These are phyloP conservation scores for Blastobotrys chiropterorum DNA, from an alignment of 805 yeast species.

Conservation along the genomic window DNA sequence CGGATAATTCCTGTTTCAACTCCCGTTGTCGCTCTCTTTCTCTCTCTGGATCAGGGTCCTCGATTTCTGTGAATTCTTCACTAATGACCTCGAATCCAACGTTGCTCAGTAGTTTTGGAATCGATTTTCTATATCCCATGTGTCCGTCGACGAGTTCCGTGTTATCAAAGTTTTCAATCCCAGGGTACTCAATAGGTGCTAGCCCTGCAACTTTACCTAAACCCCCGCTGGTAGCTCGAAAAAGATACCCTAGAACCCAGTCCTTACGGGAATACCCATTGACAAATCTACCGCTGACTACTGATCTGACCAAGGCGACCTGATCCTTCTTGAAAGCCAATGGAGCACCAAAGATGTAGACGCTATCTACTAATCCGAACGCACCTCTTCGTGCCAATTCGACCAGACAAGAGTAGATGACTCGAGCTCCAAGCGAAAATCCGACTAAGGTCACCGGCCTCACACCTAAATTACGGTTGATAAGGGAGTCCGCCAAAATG, in stretches of 20 bases:
- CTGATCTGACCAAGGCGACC: constrained; percentile 68
- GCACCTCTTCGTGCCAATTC: constrained; percentile 85
- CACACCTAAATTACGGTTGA: constrained; percentile 82
- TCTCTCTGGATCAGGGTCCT: constrained; percentile 89
- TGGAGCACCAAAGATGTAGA: constrained; percentile 82
- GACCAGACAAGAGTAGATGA: constrained; percentile 80
- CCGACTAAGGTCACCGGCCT: constrained; percentile 91
- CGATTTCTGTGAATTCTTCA: constrained; percentile 93
- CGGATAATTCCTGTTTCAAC: constrained; percentile 77
- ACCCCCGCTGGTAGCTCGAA: constrained; percentile 95
- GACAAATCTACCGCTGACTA: constrained; percentile 82
- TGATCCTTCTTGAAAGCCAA: constrained; percentile 74
- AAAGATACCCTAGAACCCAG: constrained; percentile 93
- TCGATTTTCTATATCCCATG: constrained; percentile 92
- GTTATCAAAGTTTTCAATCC: constrained; percentile 79
- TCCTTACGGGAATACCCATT: constrained; percentile 90
- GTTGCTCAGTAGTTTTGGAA: constrained; percentile 69
- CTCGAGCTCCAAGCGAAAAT: constrained; percentile 87
- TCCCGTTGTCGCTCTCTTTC: constrained; percentile 71
- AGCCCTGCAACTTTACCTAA: constrained; percentile 86
- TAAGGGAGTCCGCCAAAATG: constrained; percentile 83
- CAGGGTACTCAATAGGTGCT: constrained; percentile 56
- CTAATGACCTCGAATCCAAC: constrained; percentile 76
- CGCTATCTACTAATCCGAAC: constrained; percentile 83
- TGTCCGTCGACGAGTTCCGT: constrained; percentile 88